Evolutionary conservation across 2,329 filamentous ascomycete species (phyloP).

Genomic region (Cytospora piceae): DNA sequence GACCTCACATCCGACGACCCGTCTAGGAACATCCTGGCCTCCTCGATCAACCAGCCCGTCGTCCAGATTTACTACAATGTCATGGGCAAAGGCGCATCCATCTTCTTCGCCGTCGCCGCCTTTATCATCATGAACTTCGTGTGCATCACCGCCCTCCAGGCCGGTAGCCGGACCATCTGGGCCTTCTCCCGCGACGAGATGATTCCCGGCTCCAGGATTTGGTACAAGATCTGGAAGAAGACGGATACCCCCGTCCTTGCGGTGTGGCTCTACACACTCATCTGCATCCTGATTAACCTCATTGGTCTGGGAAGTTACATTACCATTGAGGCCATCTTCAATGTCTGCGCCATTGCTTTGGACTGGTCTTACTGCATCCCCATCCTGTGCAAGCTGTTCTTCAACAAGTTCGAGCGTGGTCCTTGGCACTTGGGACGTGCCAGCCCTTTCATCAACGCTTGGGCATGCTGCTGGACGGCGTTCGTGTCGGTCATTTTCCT

Average conservation of each 20-base stretch:
- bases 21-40: constrained; percentile 46
- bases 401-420: constrained; percentile 52
- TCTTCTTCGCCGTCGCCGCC: constrained; percentile 59
- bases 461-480: constrained; percentile 55
- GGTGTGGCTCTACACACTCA: constrained; percentile 59
- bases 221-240: constrained; percentile 52
- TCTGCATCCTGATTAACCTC: constrained; percentile 61
- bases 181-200: constrained; percentile 58
- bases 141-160: constrained; percentile 60
- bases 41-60: constrained; percentile 54
- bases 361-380: constrained; percentile 62
- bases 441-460: constrained; percentile 48
- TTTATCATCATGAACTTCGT: constrained; percentile 63
- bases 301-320: constrained; percentile 60
- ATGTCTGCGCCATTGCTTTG: constrained; percentile 57
- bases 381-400: constrained; percentile 56
- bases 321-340: constrained; percentile 57
- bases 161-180: constrained; percentile 57
- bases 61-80: constrained; percentile 62
- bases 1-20: constrained; percentile 40
- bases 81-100: constrained; percentile 55
- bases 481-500: constrained; percentile 60
- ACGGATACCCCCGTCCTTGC: constrained; percentile 57
- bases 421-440: constrained; percentile 55
- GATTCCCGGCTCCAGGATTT: constrained; percentile 50